Conservation (phyloP, 768 basidiomycete species). For the Mycena vitilis region DNA sequence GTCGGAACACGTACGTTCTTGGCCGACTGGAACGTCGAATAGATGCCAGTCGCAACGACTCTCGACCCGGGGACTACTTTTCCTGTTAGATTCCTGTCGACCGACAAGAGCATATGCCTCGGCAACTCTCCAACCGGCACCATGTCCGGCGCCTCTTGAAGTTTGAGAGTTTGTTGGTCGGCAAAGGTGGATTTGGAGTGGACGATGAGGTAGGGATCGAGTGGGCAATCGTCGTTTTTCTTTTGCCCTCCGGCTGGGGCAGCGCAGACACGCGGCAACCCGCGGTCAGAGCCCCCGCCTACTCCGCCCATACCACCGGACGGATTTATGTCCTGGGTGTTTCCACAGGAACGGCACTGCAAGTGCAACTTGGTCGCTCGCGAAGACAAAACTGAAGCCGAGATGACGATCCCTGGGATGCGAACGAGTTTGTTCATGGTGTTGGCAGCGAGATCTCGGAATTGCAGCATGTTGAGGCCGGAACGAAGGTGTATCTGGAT, state of each 20-base stretch:
- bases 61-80: conserved; percentile 97
- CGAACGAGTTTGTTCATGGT: conserved; percentile 97
- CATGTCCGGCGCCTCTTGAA: conserved; percentile 99
- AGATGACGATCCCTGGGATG: conserved; percentile 97
- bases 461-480: conserved; percentile 93
- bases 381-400: conserved; percentile 92
- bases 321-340: conserved; percentile 82
- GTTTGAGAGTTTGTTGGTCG: conserved; percentile 95
- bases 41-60: conserved; percentile 95
- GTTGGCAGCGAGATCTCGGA: conserved; percentile 92
- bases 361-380: conserved; percentile 93
- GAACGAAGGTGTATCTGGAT: conserved; percentile 91
- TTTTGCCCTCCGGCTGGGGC: conserved; percentile 85
- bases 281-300: conserved; percentile 87
- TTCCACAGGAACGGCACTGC: conserved; percentile 92
- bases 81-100: conserved; percentile 91
- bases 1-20: conserved; percentile 71
- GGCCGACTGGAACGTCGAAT: conserved; percentile 92
- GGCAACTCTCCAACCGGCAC: conserved; percentile 99
- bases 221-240: conserved; percentile 93
- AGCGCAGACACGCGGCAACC: conserved; percentile 89
- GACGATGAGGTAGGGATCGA: conserved; percentile 96
- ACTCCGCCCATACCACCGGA: conserved; percentile 84
- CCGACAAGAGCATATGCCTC: conserved; percentile 92
- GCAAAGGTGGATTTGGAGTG: conserved; percentile 95